Percentiles rank a stretch among this genome's conserved stretches.
Evolutionary conservation across 495 filamentous ascomycete species (phyloP).

Genomic region (Chaetomium tenue): DNA sequence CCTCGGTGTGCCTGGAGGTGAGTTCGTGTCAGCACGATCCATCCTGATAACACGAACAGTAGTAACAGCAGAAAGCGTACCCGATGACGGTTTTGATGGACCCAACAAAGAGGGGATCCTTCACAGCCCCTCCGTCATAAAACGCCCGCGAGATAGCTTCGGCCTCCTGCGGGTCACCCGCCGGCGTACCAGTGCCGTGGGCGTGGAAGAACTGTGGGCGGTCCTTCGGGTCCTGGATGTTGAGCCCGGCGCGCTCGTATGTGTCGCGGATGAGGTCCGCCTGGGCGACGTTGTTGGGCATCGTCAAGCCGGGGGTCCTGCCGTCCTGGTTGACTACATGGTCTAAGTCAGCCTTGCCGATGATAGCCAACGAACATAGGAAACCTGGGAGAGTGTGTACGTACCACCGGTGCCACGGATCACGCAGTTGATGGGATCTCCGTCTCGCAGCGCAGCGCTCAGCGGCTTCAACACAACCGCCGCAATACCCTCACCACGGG

Average conservation of each 20-base stretch:
- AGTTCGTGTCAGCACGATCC: background rate
- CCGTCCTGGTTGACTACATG: constrained; percentile 55
- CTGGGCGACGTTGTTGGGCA: constrained; percentile 53
- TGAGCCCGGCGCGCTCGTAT: constrained; percentile 43
- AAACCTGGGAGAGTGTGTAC: background rate
- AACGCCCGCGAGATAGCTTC: background rate
- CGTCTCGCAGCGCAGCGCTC: constrained; percentile 45
- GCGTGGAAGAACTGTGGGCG: constrained; percentile 45
- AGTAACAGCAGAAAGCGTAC: background rate
- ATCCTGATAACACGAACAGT: background rate
- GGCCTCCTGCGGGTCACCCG: constrained; percentile 6
- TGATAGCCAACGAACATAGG: background rate
- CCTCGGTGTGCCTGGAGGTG: constrained; percentile 51
- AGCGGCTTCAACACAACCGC: constrained; percentile 56
- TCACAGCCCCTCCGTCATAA: constrained; percentile 23
- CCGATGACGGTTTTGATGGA: constrained; percentile 53
- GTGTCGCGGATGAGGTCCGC: constrained; percentile 47
- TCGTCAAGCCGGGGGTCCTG: constrained; percentile 49
- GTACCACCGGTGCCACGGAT: constrained; percentile 48
- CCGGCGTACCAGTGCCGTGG: constrained; percentile 41
- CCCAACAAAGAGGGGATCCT: constrained; percentile 46
- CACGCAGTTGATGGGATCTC: constrained; percentile 57
- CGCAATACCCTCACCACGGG: constrained; percentile 57
- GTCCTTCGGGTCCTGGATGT: constrained; percentile 26
- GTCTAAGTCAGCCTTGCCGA: background rate